Evolutionary conservation across 1,284 basidiomycete genomes (phyloP), one percentile per base, ranked within the genome.

Genomic region (Fomitopsis schrenkii): DNA sequence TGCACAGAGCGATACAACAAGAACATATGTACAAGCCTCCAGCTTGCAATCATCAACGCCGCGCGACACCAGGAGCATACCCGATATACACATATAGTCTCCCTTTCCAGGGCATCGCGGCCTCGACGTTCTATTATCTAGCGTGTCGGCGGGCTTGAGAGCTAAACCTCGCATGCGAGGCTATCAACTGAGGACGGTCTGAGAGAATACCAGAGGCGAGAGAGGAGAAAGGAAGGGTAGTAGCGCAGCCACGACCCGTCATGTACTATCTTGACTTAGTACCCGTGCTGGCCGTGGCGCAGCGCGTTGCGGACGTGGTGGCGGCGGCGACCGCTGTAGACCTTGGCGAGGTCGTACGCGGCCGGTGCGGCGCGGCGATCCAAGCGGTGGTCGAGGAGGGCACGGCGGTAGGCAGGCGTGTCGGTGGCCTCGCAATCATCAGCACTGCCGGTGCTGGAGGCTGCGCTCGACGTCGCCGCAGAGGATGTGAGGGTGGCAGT

Each of bases 31-130:
- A 53, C 58, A 59, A 59, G 48, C 40, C 36, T 48, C 46, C 58
- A 59, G 58, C 58, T 59, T 59, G 48, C 38, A 53, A 28, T 36
- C 19, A 38, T 48, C 41, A 26, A 35, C 41, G 58, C 22, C 22
- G 22, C 58, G 40, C 58, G 58, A 53, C 58, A 59, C 58, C 58
- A 36, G 48, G 58, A 40, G 35, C 19, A 53, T 48, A 50, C 22
- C 56, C 56, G 46, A 36, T 45, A 58, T 45, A 38, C 56, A 58
- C 45, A 58, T 48, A 45, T 41, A 33, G 53, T 36, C 33, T 40
- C 53, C 52, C 58, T 33, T 33, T 55, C 58, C 41, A 55, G 58
- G 58, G 58, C 52, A 46, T 59, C 58, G 58, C 52, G 58, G 41
- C 53, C 53, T 36, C 53, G 50, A 46, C 58, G 41, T 48, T 33